Evolutionary conservation across 305 asterid genomes (phyloP).

Genomic region (Fraxinus nigra): DNA sequence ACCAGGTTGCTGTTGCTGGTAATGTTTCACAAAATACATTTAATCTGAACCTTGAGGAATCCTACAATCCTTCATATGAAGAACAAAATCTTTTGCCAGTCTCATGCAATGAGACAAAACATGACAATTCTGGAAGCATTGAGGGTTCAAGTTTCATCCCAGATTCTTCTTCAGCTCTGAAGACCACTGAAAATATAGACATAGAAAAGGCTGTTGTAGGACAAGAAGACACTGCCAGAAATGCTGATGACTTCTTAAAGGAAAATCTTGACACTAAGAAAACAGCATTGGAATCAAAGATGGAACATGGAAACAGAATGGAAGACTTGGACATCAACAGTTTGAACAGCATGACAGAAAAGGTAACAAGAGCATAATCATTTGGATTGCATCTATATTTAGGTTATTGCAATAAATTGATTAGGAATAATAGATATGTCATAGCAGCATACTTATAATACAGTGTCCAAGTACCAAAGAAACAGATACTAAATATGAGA

Average conservation of each 20-base stretch:
- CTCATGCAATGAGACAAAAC: not conserved
- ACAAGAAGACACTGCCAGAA: not conserved
- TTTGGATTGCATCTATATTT: not conserved
- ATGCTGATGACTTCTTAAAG: not conserved
- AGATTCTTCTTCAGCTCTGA: not conserved
- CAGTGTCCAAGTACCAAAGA: not conserved
- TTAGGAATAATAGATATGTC: not conserved
- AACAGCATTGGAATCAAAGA: not conserved
- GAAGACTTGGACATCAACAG: not conserved
- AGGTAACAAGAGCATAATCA: not conserved
- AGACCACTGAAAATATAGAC: not conserved
- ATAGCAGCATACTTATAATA: not conserved
- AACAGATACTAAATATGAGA: not conserved
- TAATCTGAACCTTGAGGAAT: not conserved
- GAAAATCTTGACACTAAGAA: not conserved
- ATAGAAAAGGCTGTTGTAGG: not conserved
- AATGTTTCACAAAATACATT: not conserved
- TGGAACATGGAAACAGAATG: not conserved
- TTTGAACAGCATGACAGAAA: not conserved
- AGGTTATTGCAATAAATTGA: not conserved
- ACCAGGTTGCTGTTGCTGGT: not conserved
- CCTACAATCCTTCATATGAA: slow-evolving; percentile 1
- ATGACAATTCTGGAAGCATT: not conserved
- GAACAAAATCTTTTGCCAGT: not conserved
- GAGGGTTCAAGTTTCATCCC: not conserved